Evolutionary conservation across 305 asterid species (phyloP).

Genomic region (Solanum chacoense): DNA sequence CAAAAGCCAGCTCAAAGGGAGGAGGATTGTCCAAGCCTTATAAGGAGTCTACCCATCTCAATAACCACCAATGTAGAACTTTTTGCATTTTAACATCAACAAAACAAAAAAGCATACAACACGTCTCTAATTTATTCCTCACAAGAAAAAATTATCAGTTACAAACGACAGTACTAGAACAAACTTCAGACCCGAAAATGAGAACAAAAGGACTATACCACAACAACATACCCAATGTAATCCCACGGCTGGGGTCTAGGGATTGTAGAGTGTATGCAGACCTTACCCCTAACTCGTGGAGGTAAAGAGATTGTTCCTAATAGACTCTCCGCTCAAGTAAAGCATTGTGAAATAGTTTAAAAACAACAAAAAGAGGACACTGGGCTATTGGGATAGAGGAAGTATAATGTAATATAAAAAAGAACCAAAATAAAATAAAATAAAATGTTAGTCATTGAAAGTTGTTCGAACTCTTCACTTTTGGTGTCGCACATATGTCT

Average conservation of each 20-base stretch:
- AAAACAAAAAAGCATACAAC: neutral
- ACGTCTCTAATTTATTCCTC: neutral
- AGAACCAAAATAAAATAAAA: neutral
- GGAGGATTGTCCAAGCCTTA: no score
- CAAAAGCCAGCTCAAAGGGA: no score
- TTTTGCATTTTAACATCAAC: no score
- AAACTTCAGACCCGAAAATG: neutral
- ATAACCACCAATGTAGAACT: no score
- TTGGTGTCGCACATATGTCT: neutral
- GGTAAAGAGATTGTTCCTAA: neutral
- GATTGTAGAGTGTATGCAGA: neutral
- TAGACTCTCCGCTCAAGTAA: neutral
- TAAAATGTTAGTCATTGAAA: neutral
- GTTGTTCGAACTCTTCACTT: neutral
- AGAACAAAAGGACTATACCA: neutral
- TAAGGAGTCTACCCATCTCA: no score
- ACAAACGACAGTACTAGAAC: neutral
- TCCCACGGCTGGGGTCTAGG: neutral
- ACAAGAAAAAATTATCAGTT: neutral
- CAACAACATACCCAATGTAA: neutral
- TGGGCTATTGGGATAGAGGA: neutral
- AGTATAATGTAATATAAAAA: neutral
- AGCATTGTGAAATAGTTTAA: neutral
- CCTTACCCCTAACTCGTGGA: neutral
- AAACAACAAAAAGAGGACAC: neutral